Conservation (phyloP, 345 rosid genomes). For the Citrus unshiu region DNA sequence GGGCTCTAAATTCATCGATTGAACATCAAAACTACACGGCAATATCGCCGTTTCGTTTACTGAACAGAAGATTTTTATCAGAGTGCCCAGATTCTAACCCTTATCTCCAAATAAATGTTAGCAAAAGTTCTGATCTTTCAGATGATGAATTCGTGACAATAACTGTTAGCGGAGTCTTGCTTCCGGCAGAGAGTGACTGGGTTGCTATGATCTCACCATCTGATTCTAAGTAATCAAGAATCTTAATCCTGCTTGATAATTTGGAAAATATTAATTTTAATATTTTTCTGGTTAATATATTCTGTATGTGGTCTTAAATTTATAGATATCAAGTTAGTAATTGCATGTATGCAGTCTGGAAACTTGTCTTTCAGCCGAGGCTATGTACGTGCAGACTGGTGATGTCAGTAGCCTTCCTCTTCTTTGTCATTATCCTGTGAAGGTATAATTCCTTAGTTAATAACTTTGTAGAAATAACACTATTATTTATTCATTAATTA, state of each 20-base stretch:
- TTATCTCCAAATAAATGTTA: conserved; percentile 22
- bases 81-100: conserved; percentile 33
- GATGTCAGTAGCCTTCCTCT: conserved; percentile 53
- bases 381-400: conserved; percentile 48
- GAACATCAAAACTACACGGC: conserved; percentile 46
- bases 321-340: too few relatives aligned
- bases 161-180: conserved; percentile 42
- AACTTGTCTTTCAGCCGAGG: conserved; percentile 24
- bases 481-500: too few relatives aligned
- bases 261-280: not conserved
- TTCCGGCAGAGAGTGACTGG: conserved; percentile 44
- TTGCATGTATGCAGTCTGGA: conserved; percentile 25
- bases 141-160: conserved; percentile 40
- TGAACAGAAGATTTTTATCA: conserved; percentile 39
- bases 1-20: conserved; percentile 18
- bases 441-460: conserved; percentile 28
- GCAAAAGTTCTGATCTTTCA: conserved; percentile 10
- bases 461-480: too few relatives aligned
- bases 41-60: conserved; percentile 43
- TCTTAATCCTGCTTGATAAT: too few relatives aligned
- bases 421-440: conserved; percentile 74
- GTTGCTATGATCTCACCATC: conserved; percentile 76
- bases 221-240: conserved; percentile 33
- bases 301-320: too few relatives aligned
- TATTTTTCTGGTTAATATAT: too few relatives aligned